Base-by-base conservation (phyloP, 2,329 filamentous ascomycete species). In the Beauveria asiatica region DNA sequence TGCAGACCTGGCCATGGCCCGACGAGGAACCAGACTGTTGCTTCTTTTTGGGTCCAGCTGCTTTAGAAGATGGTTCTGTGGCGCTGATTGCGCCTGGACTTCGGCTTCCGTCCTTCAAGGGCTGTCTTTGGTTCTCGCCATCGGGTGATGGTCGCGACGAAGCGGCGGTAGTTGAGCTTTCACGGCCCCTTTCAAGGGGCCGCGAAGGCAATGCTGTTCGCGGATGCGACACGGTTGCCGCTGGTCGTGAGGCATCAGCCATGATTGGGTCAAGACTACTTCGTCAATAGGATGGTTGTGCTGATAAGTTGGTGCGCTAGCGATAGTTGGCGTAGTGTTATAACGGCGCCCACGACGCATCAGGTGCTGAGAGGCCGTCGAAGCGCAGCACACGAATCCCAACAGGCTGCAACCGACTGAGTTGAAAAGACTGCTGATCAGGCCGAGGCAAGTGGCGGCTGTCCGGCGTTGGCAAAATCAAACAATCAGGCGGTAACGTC, bases 181-280 rank as follows among this genome's bases (percentile, higher is more conserved):
- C 70, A 54, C 65, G 65, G 27, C 65, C 62, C 62, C 69, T 74
- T 25, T 70, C 68, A 67, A 73, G 70, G 39, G 74, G 73, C 39
- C 74, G 67, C 48, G 74, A 73, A 30, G 74, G 74, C 42, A 75
- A 66, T 10, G 73, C 73, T 44, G 73, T 75, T 62, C 74, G 69
- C 54, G 62, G 68, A 52, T 70, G 67, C 65, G 68, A 68, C 59
- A 66, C 63, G 37, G 63, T 46, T 54, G 66, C 60, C 63, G 65
- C 62, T 41, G 67, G 48, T 45, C 67, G 67, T 17, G 65, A 65
- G 41, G 67, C 60, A 62, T 74, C 67, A 65, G 67, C 70, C 73
- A 75, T 74, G 46, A 10, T 37, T 50, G 16, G 1, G 3, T 27
- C 42, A 19, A 41, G 33, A 27, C 10, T 41, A n/a, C 13, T 30